phyloP scores from a whole-genome alignment of 2,329 filamentous ascomycete species.

The Dothideomycetes sp. region DNA sequence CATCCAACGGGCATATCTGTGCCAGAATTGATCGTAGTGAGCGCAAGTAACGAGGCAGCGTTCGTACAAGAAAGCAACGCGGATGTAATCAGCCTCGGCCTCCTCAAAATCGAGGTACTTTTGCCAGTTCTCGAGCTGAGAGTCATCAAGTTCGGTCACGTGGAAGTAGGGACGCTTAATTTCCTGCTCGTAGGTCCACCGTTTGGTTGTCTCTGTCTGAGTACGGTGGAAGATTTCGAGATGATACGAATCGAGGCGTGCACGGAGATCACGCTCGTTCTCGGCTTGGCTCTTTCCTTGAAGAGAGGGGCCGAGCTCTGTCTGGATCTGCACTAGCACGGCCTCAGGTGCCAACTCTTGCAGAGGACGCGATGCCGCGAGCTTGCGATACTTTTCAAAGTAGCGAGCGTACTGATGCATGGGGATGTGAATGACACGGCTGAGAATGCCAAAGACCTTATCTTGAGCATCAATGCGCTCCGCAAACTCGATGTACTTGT shows the following conservation, averaged over 20 bases:
- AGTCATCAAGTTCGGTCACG: conserved; percentile 80
- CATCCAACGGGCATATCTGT: conserved; percentile 96
- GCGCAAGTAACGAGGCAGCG: conserved; percentile 87
- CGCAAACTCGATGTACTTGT: conserved; percentile 97
- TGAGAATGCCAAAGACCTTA: conserved; percentile 74
- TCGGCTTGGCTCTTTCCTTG: conserved; percentile 66
- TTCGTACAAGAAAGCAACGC: conserved; percentile 81
- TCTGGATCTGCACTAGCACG: conserved; percentile 56
- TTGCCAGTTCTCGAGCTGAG: conserved; percentile 81
- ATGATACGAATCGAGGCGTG: conserved; percentile 70
- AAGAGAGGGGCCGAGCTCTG: conserved; percentile 57
- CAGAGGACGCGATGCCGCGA: conserved; percentile 65
- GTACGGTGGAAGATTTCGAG: conserved; percentile 73
- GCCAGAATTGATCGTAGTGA: conserved; percentile 96
- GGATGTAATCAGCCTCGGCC: conserved; percentile 62
- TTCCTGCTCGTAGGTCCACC: conserved; percentile 90
- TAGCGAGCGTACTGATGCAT: conserved; percentile 95
- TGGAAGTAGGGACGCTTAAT: conserved; percentile 97
- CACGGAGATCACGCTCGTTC: conserved; percentile 71
- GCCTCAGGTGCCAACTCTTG: conserved; percentile 63
- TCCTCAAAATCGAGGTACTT: conserved; percentile 98
- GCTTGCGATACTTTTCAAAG: conserved; percentile 77
- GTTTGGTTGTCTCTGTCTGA: conserved; percentile 79
- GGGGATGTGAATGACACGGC: conserved; percentile 76
- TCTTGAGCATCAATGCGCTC: conserved; percentile 78